These are phyloP conservation scores for Pseudogymnoascus sp. DNA, from an alignment of 2,329 filamentous ascomycete genomes.

Conservation along the genomic window DNA sequence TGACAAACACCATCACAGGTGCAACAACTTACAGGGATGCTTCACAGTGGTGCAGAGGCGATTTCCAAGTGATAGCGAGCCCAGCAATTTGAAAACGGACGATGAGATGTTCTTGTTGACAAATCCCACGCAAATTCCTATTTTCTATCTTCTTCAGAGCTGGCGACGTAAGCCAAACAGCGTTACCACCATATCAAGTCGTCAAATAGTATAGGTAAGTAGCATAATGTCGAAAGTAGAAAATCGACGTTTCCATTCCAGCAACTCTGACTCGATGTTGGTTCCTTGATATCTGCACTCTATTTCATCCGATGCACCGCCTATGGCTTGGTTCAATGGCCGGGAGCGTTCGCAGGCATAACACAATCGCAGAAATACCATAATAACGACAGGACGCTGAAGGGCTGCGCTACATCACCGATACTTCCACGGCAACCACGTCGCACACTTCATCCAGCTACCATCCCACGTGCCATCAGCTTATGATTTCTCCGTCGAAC, in stretches of 20 bases:
- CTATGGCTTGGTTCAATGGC: background rate
- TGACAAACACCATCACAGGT: background rate
- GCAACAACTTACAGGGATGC: background rate
- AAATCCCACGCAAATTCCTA: background rate
- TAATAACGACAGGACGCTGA: background rate
- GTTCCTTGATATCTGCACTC: background rate
- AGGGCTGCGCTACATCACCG: background rate
- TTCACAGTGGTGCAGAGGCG: background rate
- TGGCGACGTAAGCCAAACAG: background rate
- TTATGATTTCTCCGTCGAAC: conserved; percentile 8
- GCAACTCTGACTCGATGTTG: background rate
- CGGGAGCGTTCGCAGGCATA: background rate
- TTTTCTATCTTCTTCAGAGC: background rate
- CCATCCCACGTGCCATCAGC: background rate
- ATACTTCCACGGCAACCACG: background rate
- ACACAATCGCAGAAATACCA: background rate
- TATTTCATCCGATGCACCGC: background rate
- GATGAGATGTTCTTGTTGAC: background rate
- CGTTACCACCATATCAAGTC: background rate
- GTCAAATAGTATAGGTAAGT: background rate
- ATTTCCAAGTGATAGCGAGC: background rate
- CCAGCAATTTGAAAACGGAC: background rate
- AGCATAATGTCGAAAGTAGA: background rate
- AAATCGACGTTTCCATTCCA: background rate
- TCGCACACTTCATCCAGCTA: background rate